These are phyloP conservation scores for Rhododendron williamsianum DNA, from an alignment of 148 eudicot species.

Conservation along the genomic window DNA sequence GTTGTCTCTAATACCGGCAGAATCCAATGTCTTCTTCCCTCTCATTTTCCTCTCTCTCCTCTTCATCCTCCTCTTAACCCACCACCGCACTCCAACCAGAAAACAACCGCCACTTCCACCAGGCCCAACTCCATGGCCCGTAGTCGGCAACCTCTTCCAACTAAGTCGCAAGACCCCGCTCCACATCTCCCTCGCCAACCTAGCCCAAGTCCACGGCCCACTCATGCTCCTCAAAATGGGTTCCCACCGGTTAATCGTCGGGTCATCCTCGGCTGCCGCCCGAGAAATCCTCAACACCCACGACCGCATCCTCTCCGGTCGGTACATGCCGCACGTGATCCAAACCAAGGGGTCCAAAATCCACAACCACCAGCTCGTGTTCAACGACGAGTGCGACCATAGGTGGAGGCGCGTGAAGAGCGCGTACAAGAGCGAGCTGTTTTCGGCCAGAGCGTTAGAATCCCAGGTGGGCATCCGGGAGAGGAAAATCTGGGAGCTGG, in stretches of 20 bases:
- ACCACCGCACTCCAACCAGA: not conserved
- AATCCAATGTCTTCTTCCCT: not conserved
- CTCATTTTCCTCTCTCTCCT: not conserved
- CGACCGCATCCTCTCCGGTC: constrained; percentile 14
- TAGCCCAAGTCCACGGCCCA: constrained; percentile 22
- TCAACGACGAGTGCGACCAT: too few relatives aligned
- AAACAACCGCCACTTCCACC: constrained; percentile 15
- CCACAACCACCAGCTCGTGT: too few relatives aligned
- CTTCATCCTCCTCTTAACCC: not conserved
- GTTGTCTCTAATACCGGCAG: not conserved
- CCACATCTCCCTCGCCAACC: constrained; percentile 2
- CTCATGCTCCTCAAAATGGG: constrained; percentile 17
- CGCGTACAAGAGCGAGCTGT: not conserved
- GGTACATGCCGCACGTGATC: not conserved
- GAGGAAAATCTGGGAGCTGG: not conserved
- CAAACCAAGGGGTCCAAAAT: not conserved
- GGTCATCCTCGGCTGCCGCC: constrained; percentile 14
- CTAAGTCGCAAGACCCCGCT: not conserved
- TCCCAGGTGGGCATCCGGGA: constrained; percentile 9
- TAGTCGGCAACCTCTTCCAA: constrained; percentile 20
- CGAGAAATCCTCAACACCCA: constrained; percentile 16
- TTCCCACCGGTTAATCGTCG: constrained; percentile 6
- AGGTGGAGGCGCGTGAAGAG: not conserved
- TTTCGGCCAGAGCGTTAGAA: constrained; percentile 9
- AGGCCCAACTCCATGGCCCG: constrained; percentile 23